These are phyloP conservation scores for Rossbeevera mucosa DNA, from an alignment of 768 basidiomycete species.

Conservation along the genomic window DNA sequence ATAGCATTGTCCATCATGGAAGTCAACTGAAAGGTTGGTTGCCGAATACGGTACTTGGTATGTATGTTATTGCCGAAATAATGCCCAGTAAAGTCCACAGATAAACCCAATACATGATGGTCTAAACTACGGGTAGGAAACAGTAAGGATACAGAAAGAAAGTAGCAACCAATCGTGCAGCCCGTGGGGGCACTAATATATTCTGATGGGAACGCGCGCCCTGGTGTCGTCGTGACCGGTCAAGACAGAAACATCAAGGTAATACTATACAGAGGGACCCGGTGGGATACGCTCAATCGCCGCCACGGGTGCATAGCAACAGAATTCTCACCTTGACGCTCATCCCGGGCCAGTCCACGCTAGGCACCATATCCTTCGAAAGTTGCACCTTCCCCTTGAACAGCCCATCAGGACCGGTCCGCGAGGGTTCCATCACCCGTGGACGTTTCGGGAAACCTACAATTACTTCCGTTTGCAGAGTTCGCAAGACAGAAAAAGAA, in stretches of 20 bases:
- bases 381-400: constrained; percentile 56
- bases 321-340: constrained; percentile 53
- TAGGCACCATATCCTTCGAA: constrained; percentile 56
- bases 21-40: neutral
- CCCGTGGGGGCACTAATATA: no score
- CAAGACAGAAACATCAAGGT: constrained; percentile 65
- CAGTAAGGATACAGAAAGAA: neutral
- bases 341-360: constrained; percentile 62
- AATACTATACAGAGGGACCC: constrained; percentile 51
- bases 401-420: constrained; percentile 62
- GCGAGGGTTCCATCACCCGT: constrained; percentile 40
- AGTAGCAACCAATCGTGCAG: neutral
- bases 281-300: constrained; percentile 10
- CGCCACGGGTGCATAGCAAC: neutral
- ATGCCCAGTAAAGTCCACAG: neutral
- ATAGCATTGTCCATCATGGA: constrained; percentile 35
- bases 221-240: constrained; percentile 59
- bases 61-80: no score
- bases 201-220: constrained; percentile 57
- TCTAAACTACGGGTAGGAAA: constrained; percentile 3
- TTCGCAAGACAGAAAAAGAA: constrained; percentile 19
- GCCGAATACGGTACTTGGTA: no score
- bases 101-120: neutral
- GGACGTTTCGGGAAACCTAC: constrained; percentile 73
- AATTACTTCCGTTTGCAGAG: constrained; percentile 40